Evolutionary conservation across 2,329 filamentous ascomycete genomes (phyloP), one percentile per base, ranked within the genome.

Genomic region (Colletotrichum abscissum): DNA sequence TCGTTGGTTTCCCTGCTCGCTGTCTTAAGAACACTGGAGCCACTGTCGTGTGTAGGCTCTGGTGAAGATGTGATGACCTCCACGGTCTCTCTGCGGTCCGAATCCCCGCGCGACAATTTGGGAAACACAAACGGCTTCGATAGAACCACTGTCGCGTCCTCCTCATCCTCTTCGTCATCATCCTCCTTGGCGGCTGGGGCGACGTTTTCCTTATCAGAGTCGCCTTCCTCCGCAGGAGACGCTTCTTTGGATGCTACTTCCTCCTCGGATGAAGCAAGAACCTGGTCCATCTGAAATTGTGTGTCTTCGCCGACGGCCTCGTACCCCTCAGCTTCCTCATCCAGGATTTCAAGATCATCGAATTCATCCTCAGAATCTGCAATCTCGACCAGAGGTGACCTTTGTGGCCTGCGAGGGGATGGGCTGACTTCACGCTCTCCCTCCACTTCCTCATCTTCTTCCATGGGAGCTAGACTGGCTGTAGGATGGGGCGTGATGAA

Each of bases 311-410:
- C 75, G 11, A 75, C 67, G 11, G 49, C 69, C 6, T 74, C 73
- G 24, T 74, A 74, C 9, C 76, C 75, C 26, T 75, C 73, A 16
- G 70, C 52, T 4, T 76, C 72, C 11, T 75, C 74, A 19, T 76
- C 72, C 30, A 73, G 28, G 11, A 73, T 60, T 22, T 73, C 71
- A 16, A 73, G 67, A 2, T 72, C 70, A 6, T 75, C 58, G 59
- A 77, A 63, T 7, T 86, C 86, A 12, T 85, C 86, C 49, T 89
- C 87, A 1, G 87, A 88, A 72, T 89, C 87, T 0, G 87, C 85
- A 35, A 89, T 88, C 69, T 88, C 86, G n/a, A 65, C 59, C 4
- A 67, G 30, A 54, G 66, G 74, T n/a, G 54, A 67, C 24, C 63
- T 67, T 35, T 42, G 46, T 2, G 58, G 73, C 22, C 67, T 33